Conservation (phyloP, 2,329 filamentous ascomycete species). For the Penicillium psychrosexuale region DNA sequence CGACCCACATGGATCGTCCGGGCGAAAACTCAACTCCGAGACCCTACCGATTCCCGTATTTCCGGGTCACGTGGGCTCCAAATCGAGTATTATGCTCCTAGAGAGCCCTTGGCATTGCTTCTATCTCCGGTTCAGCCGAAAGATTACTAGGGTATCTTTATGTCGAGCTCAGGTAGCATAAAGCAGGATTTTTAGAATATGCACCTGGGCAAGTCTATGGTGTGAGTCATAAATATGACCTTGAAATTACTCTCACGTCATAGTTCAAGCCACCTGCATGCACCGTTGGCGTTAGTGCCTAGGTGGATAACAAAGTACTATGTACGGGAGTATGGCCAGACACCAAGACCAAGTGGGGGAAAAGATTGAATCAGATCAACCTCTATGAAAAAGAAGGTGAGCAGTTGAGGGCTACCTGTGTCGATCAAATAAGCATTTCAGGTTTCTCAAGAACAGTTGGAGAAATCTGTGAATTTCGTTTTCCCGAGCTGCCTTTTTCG, state of each 20-base stretch:
- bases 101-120: neutral
- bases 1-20: constrained; percentile 9
- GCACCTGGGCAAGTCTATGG: neutral
- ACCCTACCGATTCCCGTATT: constrained; percentile 10
- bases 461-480: neutral
- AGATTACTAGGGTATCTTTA: neutral
- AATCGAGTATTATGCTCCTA: constrained; percentile 17
- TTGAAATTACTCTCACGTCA: neutral
- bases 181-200: neutral
- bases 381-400: neutral
- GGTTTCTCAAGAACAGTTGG: neutral
- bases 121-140: neutral
- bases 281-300: neutral
- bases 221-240: neutral
- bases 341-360: neutral
- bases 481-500: too few relatives aligned
- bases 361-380: neutral
- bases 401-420: neutral
- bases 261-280: neutral
- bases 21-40: constrained; percentile 4
- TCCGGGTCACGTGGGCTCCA: constrained; percentile 17
- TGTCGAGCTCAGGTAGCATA: neutral
- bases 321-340: neutral
- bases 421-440: neutral
- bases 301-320: neutral